Conservation (phyloP, 768 basidiomycete species). For the Gymnopilus junonius region DNA sequence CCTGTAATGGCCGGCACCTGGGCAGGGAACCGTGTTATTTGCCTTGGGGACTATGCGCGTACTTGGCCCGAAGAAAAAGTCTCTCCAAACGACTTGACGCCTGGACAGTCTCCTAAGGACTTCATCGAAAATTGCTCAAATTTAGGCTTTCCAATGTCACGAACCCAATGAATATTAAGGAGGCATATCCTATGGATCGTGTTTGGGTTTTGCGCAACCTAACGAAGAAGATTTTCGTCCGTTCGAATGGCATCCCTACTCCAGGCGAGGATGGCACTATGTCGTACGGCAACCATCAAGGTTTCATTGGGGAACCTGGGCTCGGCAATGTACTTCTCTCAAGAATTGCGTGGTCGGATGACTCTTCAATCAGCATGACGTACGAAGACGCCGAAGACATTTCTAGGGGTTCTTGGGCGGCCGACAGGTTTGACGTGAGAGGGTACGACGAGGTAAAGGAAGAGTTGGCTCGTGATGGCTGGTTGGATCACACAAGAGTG, state of each 20-base stretch:
- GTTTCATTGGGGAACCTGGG: background rate
- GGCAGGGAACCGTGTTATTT: conserved; percentile 27
- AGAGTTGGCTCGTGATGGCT: background rate
- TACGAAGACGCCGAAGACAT: background rate
- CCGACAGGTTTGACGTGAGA: conserved; percentile 4
- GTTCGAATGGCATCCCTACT: conserved; percentile 5
- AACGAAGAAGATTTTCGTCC: conserved; percentile 5
- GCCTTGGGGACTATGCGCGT: conserved; percentile 18
- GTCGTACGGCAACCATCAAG: background rate
- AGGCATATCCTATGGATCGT: background rate
- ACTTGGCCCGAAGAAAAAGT: conserved; percentile 10
- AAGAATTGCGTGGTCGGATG: conserved; percentile 6
- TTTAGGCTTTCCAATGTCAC: too few species aligned
- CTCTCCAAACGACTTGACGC: background rate
- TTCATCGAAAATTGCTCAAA: background rate
- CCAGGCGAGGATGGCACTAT: background rate
- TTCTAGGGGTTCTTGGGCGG: background rate
- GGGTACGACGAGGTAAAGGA: conserved; percentile 1
- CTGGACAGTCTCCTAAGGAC: background rate
- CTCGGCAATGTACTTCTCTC: background rate
- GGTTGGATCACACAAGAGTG: background rate
- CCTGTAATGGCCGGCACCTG: conserved; percentile 9
- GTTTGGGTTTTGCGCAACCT: conserved; percentile 10
- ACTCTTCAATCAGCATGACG: background rate
- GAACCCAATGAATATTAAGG: too few species aligned